Base-by-base conservation (phyloP, 192 early-diverging fungal genomes). In the Diversispora eburnea region DNA sequence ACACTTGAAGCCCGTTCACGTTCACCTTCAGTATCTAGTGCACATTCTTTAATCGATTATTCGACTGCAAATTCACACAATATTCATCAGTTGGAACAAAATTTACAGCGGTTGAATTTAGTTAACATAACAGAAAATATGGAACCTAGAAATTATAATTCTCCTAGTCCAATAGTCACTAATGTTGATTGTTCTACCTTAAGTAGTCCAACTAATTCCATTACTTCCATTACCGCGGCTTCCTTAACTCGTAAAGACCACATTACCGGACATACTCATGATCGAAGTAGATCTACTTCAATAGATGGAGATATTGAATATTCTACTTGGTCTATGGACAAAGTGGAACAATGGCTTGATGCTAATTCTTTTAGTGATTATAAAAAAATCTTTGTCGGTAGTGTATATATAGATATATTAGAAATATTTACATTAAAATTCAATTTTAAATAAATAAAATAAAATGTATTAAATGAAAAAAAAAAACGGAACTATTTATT, bases 11-110 rank as follows among this genome's bases (percentile, higher is more conserved):
- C 13, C 22, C 70, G 58, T 22, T 72, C 70, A 20, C 58, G 58
- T 61, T 72, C 70, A 61, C 60, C 70, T 52, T 72, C 70, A 12
- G 58, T 17, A 17, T 72, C 70, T 20, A 72, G 70, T 5, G 6
- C 25, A 25, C 45, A 72, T 17, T 72, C 70, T 41, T 42, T 33
- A 42, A 19, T 20, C n/a, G 39, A 39, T 62, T 62, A 62, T 17
- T 41, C 12, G 19, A 3, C 7, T 33, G 33, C 25, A 42, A 33
- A 45, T n/a, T 20, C 19, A 9, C 47, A 42, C 45, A n/a, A 20
- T 22, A 46, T 48, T 33, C n/a, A 15, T 48, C 64, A 66, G 15
- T 33, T 17, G 55, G 46, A 39, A n/a, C 45, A 17, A 49, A 46
- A 49, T 20, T 41, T 41, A 41, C 41, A 17, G 39, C 8, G 13